Evolutionary conservation across 2,329 filamentous ascomycete genomes (phyloP).

Genomic region (Sclerotinia glacialis): DNA sequence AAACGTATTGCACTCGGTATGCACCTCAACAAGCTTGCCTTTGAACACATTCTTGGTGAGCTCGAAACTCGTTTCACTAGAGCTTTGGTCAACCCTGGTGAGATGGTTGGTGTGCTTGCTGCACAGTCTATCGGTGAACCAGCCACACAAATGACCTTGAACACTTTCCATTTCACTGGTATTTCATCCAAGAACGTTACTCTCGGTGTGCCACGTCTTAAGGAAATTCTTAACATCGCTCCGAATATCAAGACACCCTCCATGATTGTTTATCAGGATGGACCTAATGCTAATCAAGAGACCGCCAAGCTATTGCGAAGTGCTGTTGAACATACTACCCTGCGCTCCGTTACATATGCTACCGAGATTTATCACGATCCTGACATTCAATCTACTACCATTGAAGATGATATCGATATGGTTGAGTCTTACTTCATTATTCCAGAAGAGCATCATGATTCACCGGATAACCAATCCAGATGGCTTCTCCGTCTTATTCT

Average conservation of each 20-base stretch:
- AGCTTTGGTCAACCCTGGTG: conserved; percentile 83
- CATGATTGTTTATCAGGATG: conserved; percentile 85
- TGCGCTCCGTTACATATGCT: conserved; percentile 84
- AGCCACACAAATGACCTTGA: conserved; percentile 98
- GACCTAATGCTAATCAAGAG: conserved; percentile 65
- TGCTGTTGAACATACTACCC: conserved; percentile 87
- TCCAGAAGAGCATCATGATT: conserved; percentile 67
- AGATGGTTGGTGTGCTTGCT: conserved; percentile 97
- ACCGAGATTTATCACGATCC: conserved; percentile 99
- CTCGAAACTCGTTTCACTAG: conserved; percentile 85
- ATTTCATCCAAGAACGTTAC: conserved; percentile 99
- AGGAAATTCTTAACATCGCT: conserved; percentile 98
- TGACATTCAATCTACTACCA: conserved; percentile 78
- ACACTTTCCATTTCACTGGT: conserved; percentile 99
- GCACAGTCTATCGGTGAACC: conserved; percentile 98
- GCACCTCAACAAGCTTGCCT: conserved; percentile 83
- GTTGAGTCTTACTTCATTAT: conserved; percentile 97
- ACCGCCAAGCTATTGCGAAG: conserved; percentile 82
- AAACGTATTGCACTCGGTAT: conserved; percentile 87
- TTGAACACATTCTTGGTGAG: conserved; percentile 88
- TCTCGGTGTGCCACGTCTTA: conserved; percentile 95
- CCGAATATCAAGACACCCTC: conserved; percentile 98
- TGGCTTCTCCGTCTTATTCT: conserved; percentile 94
- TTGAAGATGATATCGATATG: conserved; percentile 86
- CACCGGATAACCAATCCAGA: conserved; percentile 74